phyloP scores from a whole-genome alignment of 2,329 filamentous ascomycete species.

The Pyrenochaeta sp. region DNA sequence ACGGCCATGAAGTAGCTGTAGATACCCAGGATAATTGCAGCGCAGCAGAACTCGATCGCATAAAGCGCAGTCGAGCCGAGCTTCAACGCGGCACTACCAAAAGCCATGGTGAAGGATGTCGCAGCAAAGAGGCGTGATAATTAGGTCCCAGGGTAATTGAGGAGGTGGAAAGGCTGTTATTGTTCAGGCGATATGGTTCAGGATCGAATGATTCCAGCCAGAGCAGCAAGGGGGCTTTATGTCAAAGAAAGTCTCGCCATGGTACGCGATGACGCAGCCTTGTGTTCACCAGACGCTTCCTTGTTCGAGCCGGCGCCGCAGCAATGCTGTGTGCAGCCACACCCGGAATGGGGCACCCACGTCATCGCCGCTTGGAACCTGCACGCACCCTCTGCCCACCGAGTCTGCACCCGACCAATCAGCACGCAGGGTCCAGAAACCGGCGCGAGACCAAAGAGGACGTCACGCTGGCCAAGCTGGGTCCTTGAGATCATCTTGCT shows the following conservation, averaged over 20 bases:
- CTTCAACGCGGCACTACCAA: conserved; percentile 71
- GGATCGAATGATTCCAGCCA: background rate
- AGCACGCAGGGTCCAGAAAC: background rate
- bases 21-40: conserved; percentile 77
- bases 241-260: background rate
- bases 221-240: background rate
- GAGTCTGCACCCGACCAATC: background rate
- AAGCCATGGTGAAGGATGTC: conserved; percentile 60
- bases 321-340: background rate
- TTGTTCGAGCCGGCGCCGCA: background rate
- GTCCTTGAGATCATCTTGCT: conserved; percentile 1
- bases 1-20: conserved; percentile 84
- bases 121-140: background rate
- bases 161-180: background rate
- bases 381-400: background rate
- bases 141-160: background rate
- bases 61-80: conserved; percentile 75
- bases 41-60: conserved; percentile 74
- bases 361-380: background rate
- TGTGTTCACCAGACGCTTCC: background rate
- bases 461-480: background rate
- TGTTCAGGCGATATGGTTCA: background rate
- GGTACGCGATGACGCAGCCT: background rate
- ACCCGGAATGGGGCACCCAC: background rate
- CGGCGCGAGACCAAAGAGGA: background rate